Conservation (phyloP, 1,284 basidiomycete species). For the Caloboletus firmus region DNA sequence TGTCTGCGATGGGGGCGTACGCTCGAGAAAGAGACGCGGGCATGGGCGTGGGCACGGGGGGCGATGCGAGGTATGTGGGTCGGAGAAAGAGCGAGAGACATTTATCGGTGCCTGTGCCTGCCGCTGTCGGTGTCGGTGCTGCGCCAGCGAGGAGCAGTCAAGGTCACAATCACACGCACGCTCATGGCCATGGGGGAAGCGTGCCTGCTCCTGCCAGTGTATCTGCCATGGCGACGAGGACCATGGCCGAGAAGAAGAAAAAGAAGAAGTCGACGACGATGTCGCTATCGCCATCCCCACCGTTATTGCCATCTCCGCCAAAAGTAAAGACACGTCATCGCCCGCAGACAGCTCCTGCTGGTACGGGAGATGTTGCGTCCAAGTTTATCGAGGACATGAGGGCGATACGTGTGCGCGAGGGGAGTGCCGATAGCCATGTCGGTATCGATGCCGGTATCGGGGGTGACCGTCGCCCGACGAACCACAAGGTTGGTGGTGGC, state of each 20-base stretch:
- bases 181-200: not conserved
- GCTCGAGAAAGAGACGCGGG: not conserved
- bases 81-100: not conserved
- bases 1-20: not conserved
- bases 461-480: not conserved
- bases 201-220: not conserved
- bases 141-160: not conserved
- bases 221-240: not conserved
- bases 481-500: not conserved
- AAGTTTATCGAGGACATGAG: conserved; percentile 20
- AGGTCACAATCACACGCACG: not conserved
- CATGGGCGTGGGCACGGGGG: not conserved
- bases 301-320: not conserved
- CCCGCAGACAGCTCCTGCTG: conserved; percentile 28
- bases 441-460: not conserved
- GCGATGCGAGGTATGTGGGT: not conserved
- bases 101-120: not conserved
- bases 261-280: not conserved
- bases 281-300: too few relatives aligned
- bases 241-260: too few relatives aligned
- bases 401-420: conserved; percentile 2
- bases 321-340: conserved; percentile 12
- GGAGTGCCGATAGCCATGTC: not conserved
- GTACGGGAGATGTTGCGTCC: conserved; percentile 9
- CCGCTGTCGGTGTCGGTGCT: not conserved